Evolutionary conservation across 1,284 basidiomycete species (phyloP).

Genomic region (Hymenochaete sp.): DNA sequence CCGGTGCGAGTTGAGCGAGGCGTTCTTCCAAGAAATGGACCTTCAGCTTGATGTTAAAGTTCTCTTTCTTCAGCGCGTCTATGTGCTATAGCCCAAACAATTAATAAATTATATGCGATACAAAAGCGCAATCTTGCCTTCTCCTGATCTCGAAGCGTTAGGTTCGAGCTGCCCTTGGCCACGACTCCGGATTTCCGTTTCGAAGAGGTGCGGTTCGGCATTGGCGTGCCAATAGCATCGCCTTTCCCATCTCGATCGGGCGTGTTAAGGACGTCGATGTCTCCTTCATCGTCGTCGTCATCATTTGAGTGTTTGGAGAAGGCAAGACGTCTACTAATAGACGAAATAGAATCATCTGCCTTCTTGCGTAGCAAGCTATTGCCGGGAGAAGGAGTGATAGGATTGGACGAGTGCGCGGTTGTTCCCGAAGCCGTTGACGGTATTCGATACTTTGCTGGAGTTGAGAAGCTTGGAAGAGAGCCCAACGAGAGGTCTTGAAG

Average conservation of each 20-base stretch:
- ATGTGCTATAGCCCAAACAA: conserved; percentile 55
- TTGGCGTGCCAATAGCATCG: conserved; percentile 42
- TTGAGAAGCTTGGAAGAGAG: conserved; percentile 49
- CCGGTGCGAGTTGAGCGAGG: conserved; percentile 78
- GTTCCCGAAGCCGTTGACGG: conserved; percentile 44
- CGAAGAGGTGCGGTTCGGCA: conserved; percentile 34
- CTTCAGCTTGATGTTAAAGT: conserved; percentile 89
- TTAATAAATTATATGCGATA: conserved; percentile 2
- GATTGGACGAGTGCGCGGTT: conserved; percentile 47
- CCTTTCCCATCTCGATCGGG: conserved; percentile 42
- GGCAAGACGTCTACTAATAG: conserved; percentile 25
- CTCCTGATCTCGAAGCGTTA: conserved; percentile 89
- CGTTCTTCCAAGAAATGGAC: conserved; percentile 91
- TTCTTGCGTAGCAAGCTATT: conserved; percentile 23
- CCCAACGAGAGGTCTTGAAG: conserved; percentile 58
- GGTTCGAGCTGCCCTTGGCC: conserved; percentile 48
- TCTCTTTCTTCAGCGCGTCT: conserved; percentile 89
- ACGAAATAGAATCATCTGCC: conserved; percentile 26
- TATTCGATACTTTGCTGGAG: conserved; percentile 43
- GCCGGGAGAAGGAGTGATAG: conserved; percentile 42
- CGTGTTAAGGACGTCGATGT: conserved; percentile 41
- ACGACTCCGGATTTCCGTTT: conserved; percentile 34
- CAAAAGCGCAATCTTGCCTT: conserved; percentile 50
- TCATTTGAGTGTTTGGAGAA: conserved; percentile 24
- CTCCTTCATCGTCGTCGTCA: conserved; percentile 32